phyloP scores from a whole-genome alignment of 1,139 yeast species.

The Scheffersomyces segobiensis region DNA sequence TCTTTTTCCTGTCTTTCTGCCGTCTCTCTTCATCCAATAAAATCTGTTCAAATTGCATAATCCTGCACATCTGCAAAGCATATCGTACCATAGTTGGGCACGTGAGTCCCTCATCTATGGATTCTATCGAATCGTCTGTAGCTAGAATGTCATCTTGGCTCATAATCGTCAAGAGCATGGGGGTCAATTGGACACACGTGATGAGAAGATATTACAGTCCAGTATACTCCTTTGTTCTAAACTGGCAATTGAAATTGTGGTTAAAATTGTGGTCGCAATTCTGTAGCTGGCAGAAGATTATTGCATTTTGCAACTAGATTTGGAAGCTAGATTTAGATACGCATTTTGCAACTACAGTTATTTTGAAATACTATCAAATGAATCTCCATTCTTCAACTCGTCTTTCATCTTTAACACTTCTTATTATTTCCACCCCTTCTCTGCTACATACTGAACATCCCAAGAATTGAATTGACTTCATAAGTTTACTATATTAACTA shows the following conservation, averaged over 20 bases:
- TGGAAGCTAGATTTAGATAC: no score
- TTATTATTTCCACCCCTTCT: no score
- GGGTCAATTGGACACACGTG: not conserved
- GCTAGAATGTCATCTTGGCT: not conserved
- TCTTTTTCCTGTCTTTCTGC: not conserved
- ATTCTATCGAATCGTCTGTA: not conserved
- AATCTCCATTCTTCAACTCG: not conserved
- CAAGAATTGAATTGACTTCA: not conserved
- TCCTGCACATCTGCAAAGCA: not conserved
- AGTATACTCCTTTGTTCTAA: not conserved
- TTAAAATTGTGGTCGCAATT: not conserved
- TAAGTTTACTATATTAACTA: not conserved
- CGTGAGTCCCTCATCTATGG: not conserved
- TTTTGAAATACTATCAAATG: not conserved
- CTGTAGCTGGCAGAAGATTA: not conserved
- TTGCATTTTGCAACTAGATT: not conserved
- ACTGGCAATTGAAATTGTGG: not conserved
- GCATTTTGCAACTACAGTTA: not conserved
- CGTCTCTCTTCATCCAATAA: not conserved
- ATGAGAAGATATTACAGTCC: not conserved
- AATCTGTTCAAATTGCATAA: not conserved
- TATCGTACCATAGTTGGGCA: not conserved
- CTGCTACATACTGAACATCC: not conserved
- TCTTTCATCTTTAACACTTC: no score
- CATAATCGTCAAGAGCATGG: not conserved